Base-by-base conservation (phyloP, 371 early-diverging fungal species). In the Apophysomyces sp. region DNA sequence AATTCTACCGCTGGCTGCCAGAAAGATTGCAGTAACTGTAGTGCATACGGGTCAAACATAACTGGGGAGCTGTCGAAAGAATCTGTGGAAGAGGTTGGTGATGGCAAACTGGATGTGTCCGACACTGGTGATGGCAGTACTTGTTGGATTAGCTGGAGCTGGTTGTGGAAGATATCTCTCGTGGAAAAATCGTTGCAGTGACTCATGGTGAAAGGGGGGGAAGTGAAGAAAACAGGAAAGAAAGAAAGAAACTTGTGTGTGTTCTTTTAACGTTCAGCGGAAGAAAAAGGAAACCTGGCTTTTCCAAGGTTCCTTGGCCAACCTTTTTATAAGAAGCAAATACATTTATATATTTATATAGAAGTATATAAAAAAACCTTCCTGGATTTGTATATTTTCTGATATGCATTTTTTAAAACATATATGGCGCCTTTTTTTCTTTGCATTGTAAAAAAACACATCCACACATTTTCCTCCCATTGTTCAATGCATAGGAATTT, bases 41-140 rank as follows among this genome's bases (percentile, higher is more conserved):
- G 57, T 1, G 59, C 55, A 41, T 52, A 59, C 15, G 68, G 74
- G 29, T 74, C 66, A 55, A 71, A 71, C 27, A 71, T 44, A 16
- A 55, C 15, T 6, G 41, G 31, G 2, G 60, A 53, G n/a, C 53
- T 60, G 16, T 52, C 53, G 29, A 52, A 61, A 6, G 62, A 61
- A 21, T 54, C 36, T 15, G 28, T 61, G 6, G 62, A 61, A 6
- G 44, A 61, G 18, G 62, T 61, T 32, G 62, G 62, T 55, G 62
- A 61, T 12, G 62, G 62, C 12, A 61, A 54, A 18, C 49, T 55
- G 29, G 40, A 55, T 37, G 55, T n/a, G 21, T 44, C 49, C 21
- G 49, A 44, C 4, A 44, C 49, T 21, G 49, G 49, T 18, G 49
- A 44, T 18, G 49, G 49, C 21, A 44, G 21, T 11, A 21, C 21